Evolutionary conservation across 2,329 filamentous ascomycete species (phyloP).

Genomic region (Colletotrichum camelliae): DNA sequence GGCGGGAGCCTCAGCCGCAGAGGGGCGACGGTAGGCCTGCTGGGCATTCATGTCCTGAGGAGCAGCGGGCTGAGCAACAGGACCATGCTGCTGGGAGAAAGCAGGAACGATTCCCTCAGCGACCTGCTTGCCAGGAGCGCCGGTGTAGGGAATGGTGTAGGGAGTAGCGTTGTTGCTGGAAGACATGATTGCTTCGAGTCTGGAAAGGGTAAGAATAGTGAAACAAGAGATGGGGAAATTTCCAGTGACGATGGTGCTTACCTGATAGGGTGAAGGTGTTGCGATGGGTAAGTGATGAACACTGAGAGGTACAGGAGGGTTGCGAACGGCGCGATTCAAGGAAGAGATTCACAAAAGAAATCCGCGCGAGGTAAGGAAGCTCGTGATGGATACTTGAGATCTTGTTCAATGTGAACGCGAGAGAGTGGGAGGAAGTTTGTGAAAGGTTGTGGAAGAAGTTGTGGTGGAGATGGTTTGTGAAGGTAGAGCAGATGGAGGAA

Average conservation of each 20-base stretch:
- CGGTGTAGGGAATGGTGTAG: slow-evolving; percentile 32
- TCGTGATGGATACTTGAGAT: neutral
- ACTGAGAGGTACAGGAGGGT: neutral
- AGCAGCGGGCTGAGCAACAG: neutral
- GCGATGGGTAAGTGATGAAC: neutral
- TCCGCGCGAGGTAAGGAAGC: neutral
- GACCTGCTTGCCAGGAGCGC: slow-evolving; percentile 25
- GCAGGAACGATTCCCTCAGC: slow-evolving; percentile 17
- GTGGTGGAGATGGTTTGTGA: neutral
- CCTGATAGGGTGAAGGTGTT: neutral
- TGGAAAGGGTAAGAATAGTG: neutral
- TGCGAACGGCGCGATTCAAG: neutral
- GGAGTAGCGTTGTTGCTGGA: slow-evolving; percentile 25
- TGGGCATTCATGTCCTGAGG: neutral
- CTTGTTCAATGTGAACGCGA: neutral
- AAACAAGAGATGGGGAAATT: neutral
- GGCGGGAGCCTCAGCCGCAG: neutral
- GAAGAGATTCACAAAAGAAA: neutral
- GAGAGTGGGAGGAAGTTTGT: neutral
- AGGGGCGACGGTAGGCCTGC: neutral
- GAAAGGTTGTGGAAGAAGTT: neutral
- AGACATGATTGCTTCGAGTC: neutral
- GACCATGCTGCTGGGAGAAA: neutral
- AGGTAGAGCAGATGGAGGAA: neutral
- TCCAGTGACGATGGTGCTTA: neutral